These are phyloP conservation scores for Nyssa sinensis DNA, from an alignment of 148 eudicot genomes.

Conservation along the genomic window DNA sequence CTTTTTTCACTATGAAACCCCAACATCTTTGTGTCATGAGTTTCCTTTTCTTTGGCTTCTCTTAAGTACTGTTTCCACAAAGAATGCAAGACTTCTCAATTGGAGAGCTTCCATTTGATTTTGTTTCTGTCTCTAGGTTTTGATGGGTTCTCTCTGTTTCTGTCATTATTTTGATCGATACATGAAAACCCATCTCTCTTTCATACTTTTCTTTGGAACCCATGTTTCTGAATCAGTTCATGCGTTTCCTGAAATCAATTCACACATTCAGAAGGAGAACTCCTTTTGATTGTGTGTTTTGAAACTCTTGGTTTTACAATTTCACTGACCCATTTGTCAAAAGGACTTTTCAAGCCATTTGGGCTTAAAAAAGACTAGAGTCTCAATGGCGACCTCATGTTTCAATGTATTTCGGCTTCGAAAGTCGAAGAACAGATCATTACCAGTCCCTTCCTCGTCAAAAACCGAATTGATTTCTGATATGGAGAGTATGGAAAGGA, in stretches of 20 bases:
- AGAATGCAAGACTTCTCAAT: conserved; percentile 7
- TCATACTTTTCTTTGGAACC: conserved; percentile 17
- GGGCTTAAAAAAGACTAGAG: too few relatives aligned
- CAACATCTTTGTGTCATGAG: neutral
- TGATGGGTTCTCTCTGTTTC: conserved; percentile 15
- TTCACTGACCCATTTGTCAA: neutral
- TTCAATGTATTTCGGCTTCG: conserved; percentile 54
- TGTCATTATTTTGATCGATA: conserved; percentile 14
- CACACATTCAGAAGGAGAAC: conserved; percentile 65
- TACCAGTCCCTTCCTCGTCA: conserved; percentile 44
- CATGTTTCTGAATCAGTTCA: conserved; percentile 78
- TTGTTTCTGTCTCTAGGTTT: conserved; percentile 17
- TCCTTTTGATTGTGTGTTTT: conserved; percentile 27
- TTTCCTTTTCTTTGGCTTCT: too few relatives aligned
- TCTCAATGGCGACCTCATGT: conserved; percentile 63
- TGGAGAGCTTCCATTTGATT: conserved; percentile 12
- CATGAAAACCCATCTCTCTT: conserved; percentile 21
- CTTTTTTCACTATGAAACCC: conserved; percentile 29
- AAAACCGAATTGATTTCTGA: conserved; percentile 47
- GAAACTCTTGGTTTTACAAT: conserved; percentile 2
- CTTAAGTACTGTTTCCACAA: neutral
- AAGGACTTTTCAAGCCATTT: too few relatives aligned
- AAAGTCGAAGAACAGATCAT: conserved; percentile 40
- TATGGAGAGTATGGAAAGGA: conserved; percentile 66
- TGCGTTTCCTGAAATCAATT: conserved; percentile 69